Conservation (phyloP, 2,329 filamentous ascomycete species). For the Falciphora oryzae region DNA sequence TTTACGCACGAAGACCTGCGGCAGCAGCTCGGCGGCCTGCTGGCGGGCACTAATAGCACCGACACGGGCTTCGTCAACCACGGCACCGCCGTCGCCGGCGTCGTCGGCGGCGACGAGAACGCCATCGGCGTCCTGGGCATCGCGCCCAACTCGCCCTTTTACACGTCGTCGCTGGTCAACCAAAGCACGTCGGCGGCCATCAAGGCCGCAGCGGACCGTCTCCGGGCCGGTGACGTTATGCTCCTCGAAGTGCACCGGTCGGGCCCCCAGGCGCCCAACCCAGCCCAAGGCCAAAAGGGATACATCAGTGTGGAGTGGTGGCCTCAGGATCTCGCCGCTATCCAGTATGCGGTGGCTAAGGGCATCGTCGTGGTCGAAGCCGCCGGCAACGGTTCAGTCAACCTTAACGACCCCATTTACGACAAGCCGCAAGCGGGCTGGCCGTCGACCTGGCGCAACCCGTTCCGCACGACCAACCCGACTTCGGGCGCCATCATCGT, state of each 20-base stretch:
- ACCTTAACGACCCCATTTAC: not conserved
- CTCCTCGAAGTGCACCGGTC: conserved; percentile 4
- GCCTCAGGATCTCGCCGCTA: not conserved
- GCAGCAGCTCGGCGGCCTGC: conserved; percentile 2
- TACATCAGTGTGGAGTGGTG: conserved; percentile 1
- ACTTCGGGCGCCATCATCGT: conserved; percentile 2
- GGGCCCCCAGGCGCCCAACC: not conserved
- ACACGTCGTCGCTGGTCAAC: not conserved
- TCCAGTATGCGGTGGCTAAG: not conserved
- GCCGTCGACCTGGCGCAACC: conserved; percentile 1
- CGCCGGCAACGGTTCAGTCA: not conserved
- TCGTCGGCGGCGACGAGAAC: conserved; percentile 5
- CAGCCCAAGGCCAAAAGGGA: not conserved
- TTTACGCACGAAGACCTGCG: conserved; percentile 7
- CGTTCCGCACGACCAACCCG: conserved; percentile 1
- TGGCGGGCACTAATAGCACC: not conserved
- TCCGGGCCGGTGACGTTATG: not conserved
- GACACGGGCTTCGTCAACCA: not conserved
- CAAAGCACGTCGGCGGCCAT: not conserved
- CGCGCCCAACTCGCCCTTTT: not conserved
- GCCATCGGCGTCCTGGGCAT: conserved; percentile 3
- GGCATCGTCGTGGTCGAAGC: conserved; percentile 6
- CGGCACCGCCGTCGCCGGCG: conserved; percentile 4
- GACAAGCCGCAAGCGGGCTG: not conserved
- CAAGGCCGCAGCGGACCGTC: not conserved